Percentiles rank a stretch among this genome's conserved stretches.
Evolutionary conservation across 2,329 filamentous ascomycete species (phyloP).

Genomic region (Penicillium sclerotigenum): DNA sequence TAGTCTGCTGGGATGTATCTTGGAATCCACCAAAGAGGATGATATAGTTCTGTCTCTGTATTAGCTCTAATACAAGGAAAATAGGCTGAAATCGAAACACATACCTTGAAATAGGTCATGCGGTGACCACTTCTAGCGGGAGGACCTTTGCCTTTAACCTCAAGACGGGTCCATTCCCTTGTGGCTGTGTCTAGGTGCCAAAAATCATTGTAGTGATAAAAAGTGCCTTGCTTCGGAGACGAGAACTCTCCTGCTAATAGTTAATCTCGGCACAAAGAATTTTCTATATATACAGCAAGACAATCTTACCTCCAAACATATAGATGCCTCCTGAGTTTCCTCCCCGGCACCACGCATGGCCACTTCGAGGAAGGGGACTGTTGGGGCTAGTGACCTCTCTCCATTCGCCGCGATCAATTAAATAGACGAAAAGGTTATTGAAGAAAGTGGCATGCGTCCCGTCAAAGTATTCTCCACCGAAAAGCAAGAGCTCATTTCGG

Average conservation of each 20-base stretch:
- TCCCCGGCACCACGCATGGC: slow-evolving; percentile 91
- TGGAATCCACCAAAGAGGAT: slow-evolving; percentile 96
- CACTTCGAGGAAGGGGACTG: slow-evolving; percentile 81
- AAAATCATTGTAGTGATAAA: slow-evolving; percentile 99
- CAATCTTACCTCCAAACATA: slow-evolving; percentile 68
- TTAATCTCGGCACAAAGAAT: slow-evolving; percentile 1
- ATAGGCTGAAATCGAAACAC: background rate
- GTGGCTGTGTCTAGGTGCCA: slow-evolving; percentile 83
- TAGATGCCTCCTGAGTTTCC: slow-evolving; percentile 83
- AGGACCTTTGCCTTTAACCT: slow-evolving; percentile 69
- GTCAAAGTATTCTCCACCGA: slow-evolving; percentile 95
- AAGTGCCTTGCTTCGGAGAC: slow-evolving; percentile 93
- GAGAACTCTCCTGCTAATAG: slow-evolving; percentile 70
- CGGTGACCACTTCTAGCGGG: slow-evolving; percentile 86
- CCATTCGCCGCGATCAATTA: slow-evolving; percentile 87
- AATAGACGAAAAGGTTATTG: slow-evolving; percentile 65
- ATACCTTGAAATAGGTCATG: slow-evolving; percentile 86
- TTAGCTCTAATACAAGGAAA: background rate
- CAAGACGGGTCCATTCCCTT: slow-evolving; percentile 87
- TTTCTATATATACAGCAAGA: background rate
- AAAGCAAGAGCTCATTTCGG: slow-evolving; percentile 82
- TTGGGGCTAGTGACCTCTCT: slow-evolving; percentile 86
- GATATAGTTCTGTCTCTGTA: slow-evolving; percentile 66
- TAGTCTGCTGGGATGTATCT: slow-evolving; percentile 91
- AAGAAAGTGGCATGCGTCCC: slow-evolving; percentile 74